Base-by-base conservation (phyloP, 305 asterid species). In the Fraxinus sp. region DNA sequence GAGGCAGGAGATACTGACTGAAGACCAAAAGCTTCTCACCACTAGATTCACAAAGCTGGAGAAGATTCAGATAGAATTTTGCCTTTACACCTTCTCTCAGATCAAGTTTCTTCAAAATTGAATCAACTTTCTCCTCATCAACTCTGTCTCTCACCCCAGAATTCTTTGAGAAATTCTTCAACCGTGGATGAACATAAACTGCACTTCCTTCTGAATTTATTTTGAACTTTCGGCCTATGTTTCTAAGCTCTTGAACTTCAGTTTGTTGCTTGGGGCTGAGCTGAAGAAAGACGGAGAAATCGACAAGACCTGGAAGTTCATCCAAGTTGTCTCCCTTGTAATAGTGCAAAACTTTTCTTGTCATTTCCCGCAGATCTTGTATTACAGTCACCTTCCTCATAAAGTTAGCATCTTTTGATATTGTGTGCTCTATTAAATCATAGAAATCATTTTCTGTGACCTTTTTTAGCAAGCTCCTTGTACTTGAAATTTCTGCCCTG, bases 241-340 rank as follows among this genome's bases (percentile, higher is more conserved):
- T 86, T 81, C 76, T 85, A 83, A 96, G 76, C 74, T 85, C 92
- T 78, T 83, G 83, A 74, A 93, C 92, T 66, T 89, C 96, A 64
- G 81, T 64, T 84, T 85, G 88, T 76, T 96, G 99, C 76, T 52
- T 66, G 13, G 87, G 90, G 79, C 92, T 91, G 57, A 96, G 95
- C 81, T 64, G 89, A 55, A 96, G 95, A 85, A 88, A 91, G 57
- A 96, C 91, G 0, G 98, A 89, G 84, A 92, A 96, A 79, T 96
- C 99, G 57, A 93, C 90, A 4, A 96, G 93, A 78, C 99, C 99
- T 0, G 99, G 99, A 77, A 96, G 95, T 82, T 96, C 99, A 77
- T 96, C 99, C 75, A 96, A 84, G 87, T 91, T 93, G 84, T 96
- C 99, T 49, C 99, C 99, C 87, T 85, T 94, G 89, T 93, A 96